Evolutionary conservation across 306 rosid species (phyloP).

Genomic region (Cyamopsis tetragonoloba): DNA sequence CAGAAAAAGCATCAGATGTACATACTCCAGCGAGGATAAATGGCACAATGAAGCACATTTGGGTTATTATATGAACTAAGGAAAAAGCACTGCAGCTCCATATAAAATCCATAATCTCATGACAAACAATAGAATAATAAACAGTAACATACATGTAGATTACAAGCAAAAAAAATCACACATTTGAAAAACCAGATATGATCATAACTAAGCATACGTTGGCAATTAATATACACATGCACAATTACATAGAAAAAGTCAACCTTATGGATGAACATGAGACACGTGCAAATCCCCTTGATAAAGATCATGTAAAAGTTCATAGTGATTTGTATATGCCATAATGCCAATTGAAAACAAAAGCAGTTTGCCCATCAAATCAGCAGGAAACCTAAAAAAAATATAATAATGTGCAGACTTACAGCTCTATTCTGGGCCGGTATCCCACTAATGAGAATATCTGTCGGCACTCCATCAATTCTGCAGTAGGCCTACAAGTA

Average conservation of each 20-base stretch:
- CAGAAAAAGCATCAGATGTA: constrained; percentile 27
- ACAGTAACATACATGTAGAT: background rate
- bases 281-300: background rate
- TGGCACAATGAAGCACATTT: background rate
- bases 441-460: constrained; percentile 64
- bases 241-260: background rate
- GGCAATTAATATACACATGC: background rate
- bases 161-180: background rate
- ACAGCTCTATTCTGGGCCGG: constrained; percentile 93
- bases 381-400: background rate
- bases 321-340: background rate
- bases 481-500: constrained; percentile 72
- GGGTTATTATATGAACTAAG: constrained; percentile 12
- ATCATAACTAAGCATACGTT: background rate
- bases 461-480: constrained; percentile 76
- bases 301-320: background rate
- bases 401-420: constrained; percentile 35
- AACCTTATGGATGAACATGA: background rate
- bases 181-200: background rate
- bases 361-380: background rate
- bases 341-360: background rate
- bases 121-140: background rate
- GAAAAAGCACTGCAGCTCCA: background rate
- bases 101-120: constrained; percentile 17
- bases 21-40: constrained; percentile 9